Conservation (phyloP, 2,329 filamentous ascomycete species). For the Diaporthe aspalathi region DNA sequence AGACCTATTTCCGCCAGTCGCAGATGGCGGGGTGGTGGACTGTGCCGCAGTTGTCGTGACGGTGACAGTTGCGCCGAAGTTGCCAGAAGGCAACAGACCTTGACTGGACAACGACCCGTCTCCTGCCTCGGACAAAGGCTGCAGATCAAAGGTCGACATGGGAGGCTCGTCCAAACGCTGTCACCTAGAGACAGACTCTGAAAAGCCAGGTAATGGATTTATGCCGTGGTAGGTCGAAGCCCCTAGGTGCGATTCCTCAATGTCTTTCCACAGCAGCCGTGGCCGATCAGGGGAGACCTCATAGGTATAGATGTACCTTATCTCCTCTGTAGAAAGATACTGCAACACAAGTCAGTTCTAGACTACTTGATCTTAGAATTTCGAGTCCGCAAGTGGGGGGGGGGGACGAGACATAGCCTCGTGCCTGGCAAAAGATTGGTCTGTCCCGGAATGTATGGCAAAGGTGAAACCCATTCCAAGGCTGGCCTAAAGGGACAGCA, state of each 20-base stretch:
- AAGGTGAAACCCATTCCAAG: neutral
- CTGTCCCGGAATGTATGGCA: neutral
- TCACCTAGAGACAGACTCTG: neutral
- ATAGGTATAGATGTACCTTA: neutral
- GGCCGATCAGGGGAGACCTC: neutral
- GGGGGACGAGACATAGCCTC: neutral
- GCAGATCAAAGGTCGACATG: constrained; percentile 18
- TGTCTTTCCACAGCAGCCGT: neutral
- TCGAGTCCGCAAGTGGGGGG: neutral
- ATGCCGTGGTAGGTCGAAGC: neutral
- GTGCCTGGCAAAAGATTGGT: neutral
- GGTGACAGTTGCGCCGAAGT: constrained; percentile 5
- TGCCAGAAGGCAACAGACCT: constrained; percentile 3
- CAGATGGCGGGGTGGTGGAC: neutral
- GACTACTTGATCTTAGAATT: neutral
- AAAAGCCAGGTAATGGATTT: neutral
- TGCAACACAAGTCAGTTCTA: neutral
- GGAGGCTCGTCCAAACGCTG: constrained; percentile 3
- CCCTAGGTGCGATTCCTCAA: neutral
- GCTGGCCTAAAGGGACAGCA: neutral
- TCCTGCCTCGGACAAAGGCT: neutral
- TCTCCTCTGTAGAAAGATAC: neutral
- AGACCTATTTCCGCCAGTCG: constrained; percentile 2
- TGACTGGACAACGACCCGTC: neutral
- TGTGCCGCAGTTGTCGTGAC: neutral